Base-by-base conservation (phyloP, 176 grass and related monocot species). In the Lolium rigidum region DNA sequence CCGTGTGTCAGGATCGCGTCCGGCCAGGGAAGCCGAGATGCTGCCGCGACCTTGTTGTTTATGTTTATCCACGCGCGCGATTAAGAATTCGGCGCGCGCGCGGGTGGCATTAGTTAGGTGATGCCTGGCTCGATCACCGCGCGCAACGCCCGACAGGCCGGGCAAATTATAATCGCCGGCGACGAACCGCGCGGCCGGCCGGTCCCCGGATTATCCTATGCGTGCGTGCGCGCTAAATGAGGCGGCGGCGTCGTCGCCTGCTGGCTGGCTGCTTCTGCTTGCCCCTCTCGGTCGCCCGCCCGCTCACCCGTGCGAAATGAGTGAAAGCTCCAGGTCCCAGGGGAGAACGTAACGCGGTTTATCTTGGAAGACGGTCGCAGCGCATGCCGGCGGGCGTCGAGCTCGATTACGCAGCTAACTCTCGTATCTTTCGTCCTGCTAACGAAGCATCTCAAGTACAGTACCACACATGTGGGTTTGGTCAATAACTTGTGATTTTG, bases 71-170 rank as follows among this genome's bases (percentile, higher is more conserved):
- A 56, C 38, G 55, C 35, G 47, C 38, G 55, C 35, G 47, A 75
- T 80, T 35, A 39, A 80, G 38, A 80, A 6, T 6, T 48, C 50
- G 22, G 22, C 59, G 41, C 4, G 41, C 4, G n/a, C 4, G 41
- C 4, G n/a, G 21, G 10, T 11, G 12, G 41, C 0, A 54, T 74
- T 2, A 16, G 54, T 7, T 5, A 18, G 22, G 52, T 20, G 20
- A 13, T 70, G 50, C 70, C 57, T 2, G 46, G 51, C 9, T 74
- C n/a, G 88, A 49, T 5, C 65, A 6, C 55, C 80, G 67, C 84
- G 2, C 80, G 67, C 85, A 87, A 76, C 89, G 76, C 85, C 81
- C 85, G 85, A 87, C 89, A 87, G 10, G n/a, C 18, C 38, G 67
- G 68, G 16, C 20, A 80, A 90, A 84, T 68, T 84, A 47, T 38